Conservation (phyloP, 2,329 filamentous ascomycete genomes). For the Cladosporium phlei region DNA sequence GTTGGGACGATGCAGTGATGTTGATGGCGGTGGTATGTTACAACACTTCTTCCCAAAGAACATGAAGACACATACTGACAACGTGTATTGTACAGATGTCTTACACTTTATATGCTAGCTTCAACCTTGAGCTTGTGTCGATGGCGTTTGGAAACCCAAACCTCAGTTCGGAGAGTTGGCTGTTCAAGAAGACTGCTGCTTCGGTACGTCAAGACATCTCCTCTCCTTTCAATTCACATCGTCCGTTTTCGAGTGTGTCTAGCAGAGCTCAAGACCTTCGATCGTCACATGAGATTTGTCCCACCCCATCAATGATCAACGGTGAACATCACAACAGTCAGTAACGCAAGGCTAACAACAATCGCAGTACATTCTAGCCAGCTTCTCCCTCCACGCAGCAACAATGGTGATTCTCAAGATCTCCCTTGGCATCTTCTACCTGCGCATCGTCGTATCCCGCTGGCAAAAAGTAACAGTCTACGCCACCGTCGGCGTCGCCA, state of each 20-base stretch:
- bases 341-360: not conserved
- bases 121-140: slow-evolving; percentile 9
- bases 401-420: slow-evolving; percentile 41
- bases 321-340: not conserved
- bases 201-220: not conserved
- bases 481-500: slow-evolving; percentile 24
- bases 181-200: not conserved
- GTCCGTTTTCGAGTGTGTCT: too few relatives aligned
- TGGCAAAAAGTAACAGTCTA: slow-evolving; percentile 35
- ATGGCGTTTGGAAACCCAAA: slow-evolving; percentile 3
- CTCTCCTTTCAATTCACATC: not conserved
- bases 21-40: slow-evolving; percentile 35
- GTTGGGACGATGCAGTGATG: slow-evolving; percentile 43
- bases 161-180: not conserved
- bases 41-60: not conserved
- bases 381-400: slow-evolving; percentile 37
- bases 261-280: too few relatives aligned
- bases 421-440: slow-evolving; percentile 42
- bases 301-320: too few relatives aligned
- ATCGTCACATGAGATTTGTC: too few relatives aligned
- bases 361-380: slow-evolving; percentile 24
- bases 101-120: slow-evolving; percentile 11
- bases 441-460: slow-evolving; percentile 36
- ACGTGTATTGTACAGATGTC: not conserved
- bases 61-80: slow-evolving; percentile 5